Evolutionary conservation across 164 flowering plant species (phyloP), one percentile per base, ranked within the genome.

Genomic region (Aristolochia contorta): DNA sequence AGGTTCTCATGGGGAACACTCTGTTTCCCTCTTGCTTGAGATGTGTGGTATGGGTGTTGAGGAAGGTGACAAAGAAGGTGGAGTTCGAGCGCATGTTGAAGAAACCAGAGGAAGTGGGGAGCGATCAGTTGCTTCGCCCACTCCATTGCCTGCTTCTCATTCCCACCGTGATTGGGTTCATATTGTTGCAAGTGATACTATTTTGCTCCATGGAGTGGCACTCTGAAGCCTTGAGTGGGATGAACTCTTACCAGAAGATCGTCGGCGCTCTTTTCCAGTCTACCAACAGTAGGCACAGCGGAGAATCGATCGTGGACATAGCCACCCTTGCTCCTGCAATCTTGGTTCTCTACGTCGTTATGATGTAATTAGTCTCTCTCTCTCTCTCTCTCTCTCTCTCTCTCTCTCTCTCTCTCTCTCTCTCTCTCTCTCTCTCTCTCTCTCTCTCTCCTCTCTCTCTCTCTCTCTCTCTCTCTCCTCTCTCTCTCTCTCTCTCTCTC

Each of bases 191-290:
- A 58, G 22, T 82, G 7, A 13, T 77, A 1, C n/a, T 89, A 6
- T 82, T 86, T 30, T 82, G 80, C 47, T 30, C 60, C 0, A 37
- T 85, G 87, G 85, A 87, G 64, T 91, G 96, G 98, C 63, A 67
- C 45, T 79, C 87, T 2, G 78, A 41, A 18, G 77, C 58, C 1
- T 24, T 82, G 65, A 59, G 48, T 13, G 96, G 85, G 5, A 41
- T 89, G 69, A 79, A 16, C 65, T 10, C 55, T n/a, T 82, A 71
- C 55, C 65, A 86, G 73, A 89, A 84, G 51, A 0, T 85, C 0
- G 80, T 82, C 0, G 87, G 71, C 0, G 68, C 72, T 0, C 48
- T 89, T 62, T 92, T 89, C 63, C 73, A 75, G 59, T 47, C 64
- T 0, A 75, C 69, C 2, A 89, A 82, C 58, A 47, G 91, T 0